Base-by-base conservation (phyloP, 2,329 filamentous ascomycete species). In the Parastagonospora nodorum region DNA sequence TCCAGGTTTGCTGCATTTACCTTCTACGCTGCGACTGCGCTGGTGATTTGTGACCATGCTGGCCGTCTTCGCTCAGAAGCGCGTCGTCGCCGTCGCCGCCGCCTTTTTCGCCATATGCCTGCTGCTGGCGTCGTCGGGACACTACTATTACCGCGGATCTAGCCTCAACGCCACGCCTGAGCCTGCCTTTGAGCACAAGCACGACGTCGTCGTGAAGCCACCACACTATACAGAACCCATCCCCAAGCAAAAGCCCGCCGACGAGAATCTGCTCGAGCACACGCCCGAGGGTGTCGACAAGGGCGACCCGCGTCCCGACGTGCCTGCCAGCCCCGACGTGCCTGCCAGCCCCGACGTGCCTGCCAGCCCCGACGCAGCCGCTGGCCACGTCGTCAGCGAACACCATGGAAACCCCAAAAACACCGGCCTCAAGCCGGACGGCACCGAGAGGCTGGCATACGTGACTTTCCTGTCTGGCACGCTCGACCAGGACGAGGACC, bases 401-500 rank as follows among this genome's bases (percentile, higher is more conserved):
- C 19, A 40, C 19, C 38, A 40, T n/a, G 38, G 19, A 19, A 40
- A 40, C 16, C 38, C 38, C 9, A 40, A 40, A 10, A 40, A 40
- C 38, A 40, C 27, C n/a, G 38, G 38, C 38, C 27, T 28, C 19
- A 19, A 40, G 12, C 16, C 10, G 4, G 38, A 29, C 16, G 38
- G 38, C 24, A 40, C 19, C 9, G 60, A 63, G 44, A 61, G 56
- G 32, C 48, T 62, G 5, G 64, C 66, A 12, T 68, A 66, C 44
- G 58, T 66, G 9, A 68, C 63, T 0, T 66, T 63, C 19, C 58
- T 67, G 11, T 62, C 63, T 8, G 58, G 53, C 42, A 63, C 59
- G 0, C 38, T 40, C 24, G 47, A 55, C 15, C 48, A 58, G 8
- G 44, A 48, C 12, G 58, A 64, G 14, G 53, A 67, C 36, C 45